phyloP scores from a whole-genome alignment of 305 asterid genomes.

The Euphrasia arctica region DNA sequence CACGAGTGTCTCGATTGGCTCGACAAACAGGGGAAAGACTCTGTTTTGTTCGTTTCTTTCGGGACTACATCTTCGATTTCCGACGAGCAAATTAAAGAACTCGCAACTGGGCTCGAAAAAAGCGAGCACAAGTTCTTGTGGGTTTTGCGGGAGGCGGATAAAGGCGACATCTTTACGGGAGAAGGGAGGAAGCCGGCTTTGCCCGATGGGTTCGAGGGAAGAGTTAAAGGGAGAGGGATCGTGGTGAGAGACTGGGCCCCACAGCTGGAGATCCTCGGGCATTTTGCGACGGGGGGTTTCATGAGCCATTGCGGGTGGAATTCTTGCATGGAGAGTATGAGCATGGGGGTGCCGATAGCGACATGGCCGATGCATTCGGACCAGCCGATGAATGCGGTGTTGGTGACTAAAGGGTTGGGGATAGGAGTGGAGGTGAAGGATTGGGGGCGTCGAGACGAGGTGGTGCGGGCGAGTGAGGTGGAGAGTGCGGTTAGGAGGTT shows the following conservation, averaged over 20 bases:
- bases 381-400: too few species aligned
- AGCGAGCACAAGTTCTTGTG: constrained; percentile 36
- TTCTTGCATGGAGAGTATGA: too few species aligned
- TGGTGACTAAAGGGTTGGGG: too few species aligned
- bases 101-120: constrained; percentile 31
- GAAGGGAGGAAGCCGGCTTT: background rate
- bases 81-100: constrained; percentile 30
- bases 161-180: constrained; percentile 26
- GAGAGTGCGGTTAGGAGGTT: constrained; percentile 12
- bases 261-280: too few species aligned
- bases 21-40: constrained; percentile 30
- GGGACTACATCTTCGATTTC: constrained; percentile 35
- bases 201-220: constrained; percentile 39
- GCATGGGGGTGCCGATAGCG: too few species aligned
- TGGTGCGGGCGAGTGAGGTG: too few species aligned
- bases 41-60: constrained; percentile 39
- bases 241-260: too few species aligned
- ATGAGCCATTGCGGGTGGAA: too few species aligned
- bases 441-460: too few species aligned
- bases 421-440: too few species aligned
- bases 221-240: background rate
- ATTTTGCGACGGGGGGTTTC: too few species aligned
- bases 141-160: constrained; percentile 43
- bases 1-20: constrained; percentile 36
- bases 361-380: too few species aligned